These are phyloP conservation scores for Juglanconis sp. DNA, from an alignment of 2,329 filamentous ascomycete species.

Conservation along the genomic window DNA sequence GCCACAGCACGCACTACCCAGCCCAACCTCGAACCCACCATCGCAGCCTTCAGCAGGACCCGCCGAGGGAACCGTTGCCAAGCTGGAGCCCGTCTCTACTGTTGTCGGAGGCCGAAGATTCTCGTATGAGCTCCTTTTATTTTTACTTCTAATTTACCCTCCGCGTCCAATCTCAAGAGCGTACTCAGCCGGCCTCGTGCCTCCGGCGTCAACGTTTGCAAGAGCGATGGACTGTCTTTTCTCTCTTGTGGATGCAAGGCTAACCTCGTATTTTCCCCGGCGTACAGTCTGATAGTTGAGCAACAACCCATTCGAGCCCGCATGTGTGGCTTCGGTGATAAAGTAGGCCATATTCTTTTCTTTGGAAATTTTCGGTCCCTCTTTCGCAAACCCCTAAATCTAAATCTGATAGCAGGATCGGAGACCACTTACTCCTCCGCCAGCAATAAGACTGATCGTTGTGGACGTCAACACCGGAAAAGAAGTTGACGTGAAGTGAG, in stretches of 20 bases:
- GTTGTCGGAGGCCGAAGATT: conserved; percentile 14
- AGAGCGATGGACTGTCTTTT: neutral
- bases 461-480: conserved; percentile 70
- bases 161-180: neutral
- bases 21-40: conserved; percentile 6
- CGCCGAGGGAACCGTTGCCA: neutral
- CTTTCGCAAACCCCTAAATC: neutral
- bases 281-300: conserved; percentile 66
- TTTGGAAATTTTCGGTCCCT: neutral
- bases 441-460: conserved; percentile 82
- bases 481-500: conserved; percentile 81
- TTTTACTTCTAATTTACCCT: neutral
- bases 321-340: conserved; percentile 99
- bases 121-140: conserved; percentile 5
- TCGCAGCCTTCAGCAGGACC: conserved; percentile 5
- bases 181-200: neutral
- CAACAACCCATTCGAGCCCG: conserved; percentile 91
- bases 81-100: conserved; percentile 15
- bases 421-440: conserved; percentile 90
- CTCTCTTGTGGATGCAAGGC: neutral
- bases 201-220: neutral
- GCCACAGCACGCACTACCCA: conserved; percentile 8
- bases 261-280: neutral
- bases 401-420: conserved; percentile 63
- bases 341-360: conserved; percentile 52